These are phyloP conservation scores for Stropharia rugosoannulata DNA, from an alignment of 768 basidiomycete species.

Conservation along the genomic window DNA sequence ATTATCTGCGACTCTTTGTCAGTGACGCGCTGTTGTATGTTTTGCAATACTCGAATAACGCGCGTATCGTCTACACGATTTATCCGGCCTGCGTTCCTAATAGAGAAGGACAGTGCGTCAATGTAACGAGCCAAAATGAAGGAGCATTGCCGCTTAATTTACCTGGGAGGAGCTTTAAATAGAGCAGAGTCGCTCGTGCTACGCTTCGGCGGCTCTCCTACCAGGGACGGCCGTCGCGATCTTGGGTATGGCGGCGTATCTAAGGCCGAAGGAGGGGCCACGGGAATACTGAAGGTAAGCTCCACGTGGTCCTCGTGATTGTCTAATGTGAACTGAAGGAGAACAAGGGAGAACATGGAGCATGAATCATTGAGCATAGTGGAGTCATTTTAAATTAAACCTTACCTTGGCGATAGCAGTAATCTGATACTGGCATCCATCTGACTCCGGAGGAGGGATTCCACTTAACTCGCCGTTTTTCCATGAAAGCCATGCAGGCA, in stretches of 20 bases:
- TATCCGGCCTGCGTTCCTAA: constrained; percentile 20
- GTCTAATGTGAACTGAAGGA: constrained; percentile 63
- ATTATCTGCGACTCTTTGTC: constrained; percentile 71
- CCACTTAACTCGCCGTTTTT: constrained; percentile 81
- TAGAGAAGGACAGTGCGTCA: background rate
- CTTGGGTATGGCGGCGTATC: constrained; percentile 39
- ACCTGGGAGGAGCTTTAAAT: constrained; percentile 41
- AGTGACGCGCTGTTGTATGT: constrained; percentile 75
- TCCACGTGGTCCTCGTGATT: constrained; percentile 69
- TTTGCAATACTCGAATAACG: constrained; percentile 75
- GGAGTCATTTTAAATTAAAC: constrained; percentile 12
- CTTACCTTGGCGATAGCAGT: constrained; percentile 75
- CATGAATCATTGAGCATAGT: constrained; percentile 6
- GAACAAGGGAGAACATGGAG: constrained; percentile 3
- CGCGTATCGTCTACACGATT: constrained; percentile 52
- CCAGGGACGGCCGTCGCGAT: constrained; percentile 42
- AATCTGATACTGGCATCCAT: constrained; percentile 74
- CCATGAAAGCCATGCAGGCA: constrained; percentile 91
- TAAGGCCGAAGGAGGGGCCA: constrained; percentile 59
- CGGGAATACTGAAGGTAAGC: constrained; percentile 67
- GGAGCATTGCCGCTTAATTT: constrained; percentile 1
- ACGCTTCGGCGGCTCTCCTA: constrained; percentile 40
- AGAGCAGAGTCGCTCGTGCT: constrained; percentile 49
- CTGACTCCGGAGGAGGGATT: constrained; percentile 73
- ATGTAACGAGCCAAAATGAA: background rate